Evolutionary conservation across 2,329 filamentous ascomycete species (phyloP).

Genomic region (Penicillium sp.): DNA sequence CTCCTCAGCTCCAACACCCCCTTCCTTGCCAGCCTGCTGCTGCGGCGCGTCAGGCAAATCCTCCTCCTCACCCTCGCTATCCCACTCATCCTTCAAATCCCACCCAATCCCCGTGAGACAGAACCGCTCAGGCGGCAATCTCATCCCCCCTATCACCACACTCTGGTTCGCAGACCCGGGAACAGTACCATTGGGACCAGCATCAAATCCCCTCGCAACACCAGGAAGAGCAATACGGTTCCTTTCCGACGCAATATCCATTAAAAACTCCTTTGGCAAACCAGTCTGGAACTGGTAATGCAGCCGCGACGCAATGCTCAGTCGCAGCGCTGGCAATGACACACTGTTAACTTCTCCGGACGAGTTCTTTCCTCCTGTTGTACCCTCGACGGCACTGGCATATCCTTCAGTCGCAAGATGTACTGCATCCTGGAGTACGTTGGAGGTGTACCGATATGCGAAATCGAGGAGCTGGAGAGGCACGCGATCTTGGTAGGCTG

Average conservation of each 20-base stretch:
- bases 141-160: slow-evolving; percentile 49
- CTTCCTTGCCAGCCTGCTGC: slow-evolving; percentile 21
- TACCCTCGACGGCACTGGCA: slow-evolving; percentile 34
- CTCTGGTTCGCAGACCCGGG: slow-evolving; percentile 27
- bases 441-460: slow-evolving; percentile 52
- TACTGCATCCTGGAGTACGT: slow-evolving; percentile 50
- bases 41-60: slow-evolving; percentile 18
- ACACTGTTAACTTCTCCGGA: slow-evolving; percentile 48
- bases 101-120: slow-evolving; percentile 55
- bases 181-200: slow-evolving; percentile 10
- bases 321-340: slow-evolving; percentile 54
- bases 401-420: slow-evolving; percentile 51
- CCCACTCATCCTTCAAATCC: slow-evolving; percentile 56
- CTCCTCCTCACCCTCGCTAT: slow-evolving; percentile 51
- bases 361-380: slow-evolving; percentile 31
- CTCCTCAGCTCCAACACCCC: slow-evolving; percentile 33
- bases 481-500: slow-evolving; percentile 50
- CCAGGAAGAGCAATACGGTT: slow-evolving; percentile 53
- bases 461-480: slow-evolving; percentile 51
- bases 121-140: slow-evolving; percentile 60
- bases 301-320: slow-evolving; percentile 57
- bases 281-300: slow-evolving; percentile 57
- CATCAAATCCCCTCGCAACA: slow-evolving; percentile 50
- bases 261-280: slow-evolving; percentile 59
- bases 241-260: slow-evolving; percentile 54